Evolutionary conservation across 73 alveolate genomes (phyloP), one percentile per base, ranked within the genome.

Genomic region (Paramecium primaurelia): DNA sequence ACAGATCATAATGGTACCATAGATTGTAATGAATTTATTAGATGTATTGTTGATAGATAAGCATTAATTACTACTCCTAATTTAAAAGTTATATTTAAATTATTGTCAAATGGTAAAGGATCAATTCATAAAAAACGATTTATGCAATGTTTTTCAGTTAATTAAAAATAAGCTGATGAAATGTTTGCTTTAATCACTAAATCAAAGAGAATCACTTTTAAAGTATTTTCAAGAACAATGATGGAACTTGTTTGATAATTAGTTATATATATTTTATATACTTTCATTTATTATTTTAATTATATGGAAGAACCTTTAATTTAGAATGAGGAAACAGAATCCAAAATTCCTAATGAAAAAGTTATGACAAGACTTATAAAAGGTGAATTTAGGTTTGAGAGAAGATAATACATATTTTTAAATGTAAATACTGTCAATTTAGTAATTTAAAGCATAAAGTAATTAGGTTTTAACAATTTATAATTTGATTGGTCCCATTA

Each of bases 401-500:
- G 77, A 80, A 80, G 91, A 44, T 10, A 42, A 25, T 80, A 80
- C 26, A 80, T 80, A 34, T 80, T 80, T 80, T 47, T 80, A 36
- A 80, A 47, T 80, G 91, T 80, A 25, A 80, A 80, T 80, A 80
- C 77, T 26, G 58, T 80, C 30, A 80, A 80, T 45, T 47, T 80
- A 28, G 91, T 80, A 80, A 80, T 8, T 3, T 10, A 26, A 14
- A 80, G 32, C 26, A 42, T 37, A 34, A 75, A 32, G 25, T 73
- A 80, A 22, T 80, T 25, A 80, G 91, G 20, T 80, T 3, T 47
- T 80, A 42, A 80, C 91, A 6, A 20, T 80, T 8, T 80, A 42
- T 80, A 80, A 80, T 45, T 80, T 80, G 58, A 42, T 80, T 44
- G 75, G 88, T 8, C 75, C 91, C 0, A 45, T 80, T 3, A 80